A percentile compares a stretch with the other conserved stretches of the same genome.
Evolutionary conservation across 345 rosid genomes (phyloP).

Genomic region (Brassica carinata): DNA sequence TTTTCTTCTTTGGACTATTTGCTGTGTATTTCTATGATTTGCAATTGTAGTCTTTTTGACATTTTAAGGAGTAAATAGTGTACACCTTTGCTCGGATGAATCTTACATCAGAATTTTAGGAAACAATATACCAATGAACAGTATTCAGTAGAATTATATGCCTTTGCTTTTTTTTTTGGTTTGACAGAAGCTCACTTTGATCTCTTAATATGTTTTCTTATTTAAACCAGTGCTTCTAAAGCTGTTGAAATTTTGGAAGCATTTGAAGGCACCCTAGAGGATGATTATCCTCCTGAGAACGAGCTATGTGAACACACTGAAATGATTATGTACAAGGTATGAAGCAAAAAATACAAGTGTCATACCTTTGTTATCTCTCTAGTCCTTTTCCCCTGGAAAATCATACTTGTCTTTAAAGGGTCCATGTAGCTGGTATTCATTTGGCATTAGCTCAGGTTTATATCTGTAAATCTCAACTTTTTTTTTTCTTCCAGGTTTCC

Average conservation of each 20-base stretch:
- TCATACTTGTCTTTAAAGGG: not conserved
- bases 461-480: conserved; percentile 7
- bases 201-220: not conserved
- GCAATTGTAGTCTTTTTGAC: conserved; percentile 4
- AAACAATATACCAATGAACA: conserved; percentile 18
- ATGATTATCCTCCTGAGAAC: conserved; percentile 97
- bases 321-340: conserved; percentile 98
- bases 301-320: conserved; percentile 96
- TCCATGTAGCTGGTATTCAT: conserved; percentile 10
- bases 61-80: not conserved
- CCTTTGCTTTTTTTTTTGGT: not conserved
- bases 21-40: not conserved
- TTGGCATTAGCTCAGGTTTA: conserved; percentile 12
- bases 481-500: conserved; percentile 55
- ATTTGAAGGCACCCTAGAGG: conserved; percentile 98
- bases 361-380: conserved; percentile 7
- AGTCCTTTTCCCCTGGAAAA: not conserved
- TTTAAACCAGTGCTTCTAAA: conserved; percentile 66
- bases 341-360: conserved; percentile 1
- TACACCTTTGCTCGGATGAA: not conserved
- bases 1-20: conserved; percentile 2
- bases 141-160: conserved; percentile 5
- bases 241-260: conserved; percentile 99
- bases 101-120: conserved; percentile 3
- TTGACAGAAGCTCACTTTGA: not conserved